Conservation (phyloP, 306 rosid genomes). For the Mucuna pruriens region DNA sequence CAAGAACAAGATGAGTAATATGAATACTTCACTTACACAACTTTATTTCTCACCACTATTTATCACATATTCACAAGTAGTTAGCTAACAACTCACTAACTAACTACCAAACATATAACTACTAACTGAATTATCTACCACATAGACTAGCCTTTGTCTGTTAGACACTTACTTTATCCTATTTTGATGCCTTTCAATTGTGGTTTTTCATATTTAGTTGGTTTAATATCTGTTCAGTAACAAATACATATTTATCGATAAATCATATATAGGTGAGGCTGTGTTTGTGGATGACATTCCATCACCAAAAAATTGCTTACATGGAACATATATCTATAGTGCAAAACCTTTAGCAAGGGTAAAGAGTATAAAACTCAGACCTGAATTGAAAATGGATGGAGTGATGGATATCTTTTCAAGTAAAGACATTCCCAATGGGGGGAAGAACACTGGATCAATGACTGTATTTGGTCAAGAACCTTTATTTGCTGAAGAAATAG, state of each 20-base stretch:
- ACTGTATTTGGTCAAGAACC: constrained; percentile 58
- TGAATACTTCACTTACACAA: no score
- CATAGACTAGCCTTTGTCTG: background rate
- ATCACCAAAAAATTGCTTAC: constrained; percentile 71
- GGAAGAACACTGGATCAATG: constrained; percentile 64
- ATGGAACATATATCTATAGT: constrained; percentile 82
- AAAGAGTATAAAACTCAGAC: constrained; percentile 54
- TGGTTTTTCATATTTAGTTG: background rate
- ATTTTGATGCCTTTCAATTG: constrained; percentile 4
- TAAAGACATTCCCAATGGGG: constrained; percentile 72
- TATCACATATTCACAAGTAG: no score
- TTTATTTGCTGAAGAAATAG: constrained; percentile 71
- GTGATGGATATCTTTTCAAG: constrained; percentile 60
- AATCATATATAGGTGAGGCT: constrained; percentile 76
- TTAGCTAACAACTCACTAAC: no score
- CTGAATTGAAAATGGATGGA: constrained; percentile 55
- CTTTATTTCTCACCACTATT: no score
- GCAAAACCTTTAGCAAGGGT: constrained; percentile 73
- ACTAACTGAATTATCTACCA: no score
- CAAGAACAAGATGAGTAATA: no score
- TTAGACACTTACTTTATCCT: background rate
- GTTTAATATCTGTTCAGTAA: constrained; percentile 1
- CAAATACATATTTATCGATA: background rate
- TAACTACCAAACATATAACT: no score
- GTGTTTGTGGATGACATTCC: constrained; percentile 92